Percentiles rank a stretch among this genome's conserved stretches.
Conservation (phyloP, 495 filamentous ascomycete genomes). For the Glutinoglossum americanum region DNA sequence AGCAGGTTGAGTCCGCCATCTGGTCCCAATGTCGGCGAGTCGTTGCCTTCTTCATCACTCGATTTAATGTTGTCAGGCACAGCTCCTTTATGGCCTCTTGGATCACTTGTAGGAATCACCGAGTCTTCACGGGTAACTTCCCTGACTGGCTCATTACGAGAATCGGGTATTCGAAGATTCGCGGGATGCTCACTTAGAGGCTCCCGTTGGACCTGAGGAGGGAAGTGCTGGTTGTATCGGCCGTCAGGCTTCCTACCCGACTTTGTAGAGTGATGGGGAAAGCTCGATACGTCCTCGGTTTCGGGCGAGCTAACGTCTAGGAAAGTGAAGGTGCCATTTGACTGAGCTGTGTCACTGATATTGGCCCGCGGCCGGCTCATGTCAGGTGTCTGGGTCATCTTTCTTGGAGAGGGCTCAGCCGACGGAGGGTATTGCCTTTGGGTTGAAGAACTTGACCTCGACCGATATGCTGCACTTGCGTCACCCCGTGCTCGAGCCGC, state of each 20-base stretch:
- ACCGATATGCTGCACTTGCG: background rate
- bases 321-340: background rate
- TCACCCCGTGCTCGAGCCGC: background rate
- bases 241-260: background rate
- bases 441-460: background rate
- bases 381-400: background rate
- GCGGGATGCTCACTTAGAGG: background rate
- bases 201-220: background rate
- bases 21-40: constrained; percentile 69
- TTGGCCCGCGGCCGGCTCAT: background rate
- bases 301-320: background rate
- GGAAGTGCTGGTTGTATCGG: background rate
- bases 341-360: background rate
- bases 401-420: background rate
- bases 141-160: background rate
- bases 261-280: background rate
- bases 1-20: constrained; percentile 43
- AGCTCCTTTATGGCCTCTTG: background rate
- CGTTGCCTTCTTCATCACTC: constrained; percentile 11
- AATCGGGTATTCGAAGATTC: background rate
- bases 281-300: background rate
- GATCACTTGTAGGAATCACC: background rate
- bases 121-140: background rate
- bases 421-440: background rate
- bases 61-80: background rate